Evolutionary conservation across 2,329 filamentous ascomycete genomes (phyloP), one percentile per base, ranked within the genome.

Genomic region (Cephalotrichum gorgonifer): DNA sequence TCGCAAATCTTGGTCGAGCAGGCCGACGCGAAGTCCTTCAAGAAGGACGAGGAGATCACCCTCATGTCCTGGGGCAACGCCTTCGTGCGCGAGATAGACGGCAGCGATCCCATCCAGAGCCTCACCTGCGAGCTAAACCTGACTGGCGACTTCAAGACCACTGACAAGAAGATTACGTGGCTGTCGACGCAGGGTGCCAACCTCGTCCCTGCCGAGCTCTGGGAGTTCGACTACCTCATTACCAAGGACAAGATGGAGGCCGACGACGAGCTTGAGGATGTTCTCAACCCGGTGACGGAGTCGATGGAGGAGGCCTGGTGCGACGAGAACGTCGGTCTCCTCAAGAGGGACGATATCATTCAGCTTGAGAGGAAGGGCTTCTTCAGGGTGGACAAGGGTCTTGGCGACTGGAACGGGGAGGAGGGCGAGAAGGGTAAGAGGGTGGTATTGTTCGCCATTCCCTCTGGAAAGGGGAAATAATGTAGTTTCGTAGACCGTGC

Each of bases 141-240:
- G 45, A 81, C 86, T 58, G 90, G 91, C 50, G 91, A 97, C 64
- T 87, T 97, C 66, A 95, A 95, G 75, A 85, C 87, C 62, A 97
- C 91, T 0, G 83, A 88, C 61, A 96, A 96, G 80, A 97, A 97
- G 75, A 81, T 97, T 33, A 96, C 90, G 1, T 97, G 91, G 91
- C 72, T 97, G 44, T 84, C 88, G 2, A 78, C 76, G 1, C 79
- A 87, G 56, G 79, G 78, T 42, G 86, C 91, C 69, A 78, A 85
- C 51, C 76, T 95, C 1, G 75, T 95, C 14, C 81, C 83, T 7
- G 60, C 82, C 0, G 75, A 81, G 57, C 70, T 79, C 1, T 73
- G 78, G 17, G 68, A 74, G 45, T 82, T 87, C 33, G 81, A 88
- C 59, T 87, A 88, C 59, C 77, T 87, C 25, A 69, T 86, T 35